Conservation (phyloP, 768 basidiomycete species). For the Lentinus tigrinus region DNA sequence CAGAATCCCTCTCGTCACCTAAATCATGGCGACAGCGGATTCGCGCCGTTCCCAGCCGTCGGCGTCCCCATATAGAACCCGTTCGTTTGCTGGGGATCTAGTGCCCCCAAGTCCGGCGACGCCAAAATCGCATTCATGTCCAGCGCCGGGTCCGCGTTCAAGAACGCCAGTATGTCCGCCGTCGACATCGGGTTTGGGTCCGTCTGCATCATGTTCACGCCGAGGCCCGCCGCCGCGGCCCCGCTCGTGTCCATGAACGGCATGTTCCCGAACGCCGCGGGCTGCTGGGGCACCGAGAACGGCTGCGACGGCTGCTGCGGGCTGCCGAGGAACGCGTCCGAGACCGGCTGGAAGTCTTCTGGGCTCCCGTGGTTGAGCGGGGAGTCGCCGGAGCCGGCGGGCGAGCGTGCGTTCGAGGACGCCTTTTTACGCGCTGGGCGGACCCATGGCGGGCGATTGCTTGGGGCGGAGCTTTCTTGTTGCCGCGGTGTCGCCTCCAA, state of each 20-base stretch:
- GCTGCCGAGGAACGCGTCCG: slow-evolving; percentile 56
- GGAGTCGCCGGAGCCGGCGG: slow-evolving; percentile 28
- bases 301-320: slow-evolving; percentile 8
- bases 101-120: slow-evolving; percentile 13
- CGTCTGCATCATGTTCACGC: slow-evolving; percentile 41
- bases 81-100: slow-evolving; percentile 3
- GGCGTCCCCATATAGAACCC: slow-evolving; percentile 15
- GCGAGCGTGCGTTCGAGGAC: slow-evolving; percentile 44
- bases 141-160: slow-evolving; percentile 36
- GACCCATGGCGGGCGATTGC: slow-evolving; percentile 77
- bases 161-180: slow-evolving; percentile 61
- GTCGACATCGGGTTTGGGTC: slow-evolving; percentile 47
- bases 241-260: neutral
- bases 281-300: slow-evolving; percentile 9
- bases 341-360: slow-evolving; percentile 52
- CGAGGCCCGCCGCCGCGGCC: slow-evolving; percentile 33
- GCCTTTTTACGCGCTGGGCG: slow-evolving; percentile 84
- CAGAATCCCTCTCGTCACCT: too few relatives aligned
- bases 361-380: slow-evolving; percentile 50
- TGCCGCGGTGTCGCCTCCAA: slow-evolving; percentile 60
- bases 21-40: slow-evolving; percentile 8
- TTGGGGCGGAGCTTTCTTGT: slow-evolving; percentile 48
- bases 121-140: slow-evolving; percentile 14
- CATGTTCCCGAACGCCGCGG: neutral
- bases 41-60: slow-evolving; percentile 1